A percentile compares a stretch with the other conserved stretches of the same genome.
Evolutionary conservation across 2,329 filamentous ascomycete species (phyloP).

Genomic region (Colletotrichum zoysiae): DNA sequence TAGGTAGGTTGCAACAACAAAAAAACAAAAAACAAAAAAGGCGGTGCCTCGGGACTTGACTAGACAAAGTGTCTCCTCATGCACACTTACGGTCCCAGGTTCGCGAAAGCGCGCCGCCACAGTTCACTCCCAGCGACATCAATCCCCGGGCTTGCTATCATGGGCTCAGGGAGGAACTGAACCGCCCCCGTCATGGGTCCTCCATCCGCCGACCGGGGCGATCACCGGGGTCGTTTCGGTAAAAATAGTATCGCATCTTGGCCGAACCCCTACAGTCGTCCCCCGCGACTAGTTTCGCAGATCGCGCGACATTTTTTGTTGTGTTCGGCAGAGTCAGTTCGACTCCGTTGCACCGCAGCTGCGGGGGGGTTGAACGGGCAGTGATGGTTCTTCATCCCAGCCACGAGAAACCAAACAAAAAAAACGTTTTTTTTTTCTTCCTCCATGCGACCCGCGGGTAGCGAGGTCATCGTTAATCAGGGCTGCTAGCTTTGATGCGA

Average conservation of each 20-base stretch:
- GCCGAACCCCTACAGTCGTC: slow-evolving; percentile 13
- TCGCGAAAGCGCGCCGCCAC: slow-evolving; percentile 16
- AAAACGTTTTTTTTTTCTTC: neutral
- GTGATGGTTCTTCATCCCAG: slow-evolving; percentile 5
- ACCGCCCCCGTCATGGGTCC: slow-evolving; percentile 29
- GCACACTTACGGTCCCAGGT: slow-evolving; percentile 13
- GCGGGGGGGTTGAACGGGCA: slow-evolving; percentile 18
- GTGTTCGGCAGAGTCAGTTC: neutral
- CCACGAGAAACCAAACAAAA: slow-evolving; percentile 13
- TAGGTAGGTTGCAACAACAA: too few relatives aligned
- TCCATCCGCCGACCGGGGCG: slow-evolving; percentile 26
- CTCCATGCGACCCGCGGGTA: neutral
- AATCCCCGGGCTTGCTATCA: slow-evolving; percentile 25
- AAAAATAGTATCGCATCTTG: slow-evolving; percentile 36
- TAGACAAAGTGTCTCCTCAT: slow-evolving; percentile 20
- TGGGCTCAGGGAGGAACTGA: slow-evolving; percentile 49
- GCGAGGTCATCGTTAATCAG: slow-evolving; percentile 6
- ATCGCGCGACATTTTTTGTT: slow-evolving; percentile 9
- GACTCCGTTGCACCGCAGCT: slow-evolving; percentile 8
- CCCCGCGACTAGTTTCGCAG: slow-evolving; percentile 7
- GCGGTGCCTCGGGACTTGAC: slow-evolving; percentile 20
- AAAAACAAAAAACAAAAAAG: neutral
- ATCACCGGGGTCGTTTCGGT: slow-evolving; percentile 32
- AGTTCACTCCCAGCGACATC: neutral
- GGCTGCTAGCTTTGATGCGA: neutral